Base-by-base conservation (phyloP, 164 flowering plant species). In the Buxus sempervirens region DNA sequence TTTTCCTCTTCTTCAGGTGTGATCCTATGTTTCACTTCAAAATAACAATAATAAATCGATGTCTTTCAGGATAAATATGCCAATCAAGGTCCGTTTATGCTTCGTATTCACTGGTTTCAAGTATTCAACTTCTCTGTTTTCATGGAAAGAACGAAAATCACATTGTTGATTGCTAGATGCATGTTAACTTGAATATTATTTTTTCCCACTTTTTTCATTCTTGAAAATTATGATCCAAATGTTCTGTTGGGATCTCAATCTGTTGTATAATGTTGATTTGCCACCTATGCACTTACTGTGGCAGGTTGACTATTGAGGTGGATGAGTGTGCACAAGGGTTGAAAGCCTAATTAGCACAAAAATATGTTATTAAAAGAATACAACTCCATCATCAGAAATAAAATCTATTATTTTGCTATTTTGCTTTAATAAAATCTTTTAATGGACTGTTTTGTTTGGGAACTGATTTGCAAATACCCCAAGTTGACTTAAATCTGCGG, bases 71-170 rank as follows among this genome's bases (percentile, higher is more conserved):
- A n/a, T n/a, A n/a, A n/a, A n/a, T n/a, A n/a, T n/a, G n/a, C n/a
- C n/a, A n/a, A n/a, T n/a, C n/a, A n/a, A n/a, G n/a, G n/a, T 78
- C 32, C 79, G 92, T 62, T n/a, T 92, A 95, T 80, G 80, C 93
- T 28, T 86, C 87, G 77, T 67, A 66, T 90, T 77, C 97, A n/a
- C 93, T 53, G 85, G 87, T 71, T 68, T 89, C 77, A 81, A 92
- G 96, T 75, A n/a, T n/a, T n/a, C n/a, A n/a, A n/a, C n/a, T n/a
- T n/a, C n/a, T n/a, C n/a, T n/a, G n/a, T n/a, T n/a, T n/a, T n/a
- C n/a, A n/a, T n/a, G n/a, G n/a, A n/a, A n/a, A n/a, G n/a, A n/a
- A n/a, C n/a, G n/a, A n/a, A n/a, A n/a, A n/a, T n/a, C n/a, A n/a
- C n/a, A n/a, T n/a, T n/a, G n/a, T n/a, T n/a, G n/a, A n/a, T n/a